Base-by-base conservation (phyloP, 345 rosid species). In the Garcia nutans region DNA sequence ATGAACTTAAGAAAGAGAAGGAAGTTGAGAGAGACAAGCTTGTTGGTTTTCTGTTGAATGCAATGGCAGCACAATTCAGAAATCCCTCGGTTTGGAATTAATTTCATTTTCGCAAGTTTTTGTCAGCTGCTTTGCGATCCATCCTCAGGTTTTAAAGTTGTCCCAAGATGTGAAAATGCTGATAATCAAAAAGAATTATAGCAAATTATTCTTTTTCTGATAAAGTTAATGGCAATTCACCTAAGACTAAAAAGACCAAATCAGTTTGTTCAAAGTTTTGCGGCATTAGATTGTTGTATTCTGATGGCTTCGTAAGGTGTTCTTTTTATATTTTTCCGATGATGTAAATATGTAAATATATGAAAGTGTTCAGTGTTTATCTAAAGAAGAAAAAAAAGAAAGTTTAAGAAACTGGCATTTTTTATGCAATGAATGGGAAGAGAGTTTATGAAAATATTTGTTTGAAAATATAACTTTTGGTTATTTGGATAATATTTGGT, bases 1-100 rank as follows among this genome's bases (percentile, higher is more conserved):
- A 93, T 68, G 99, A 91, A 72, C 82, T 84, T 65, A 95, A 93
- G 85, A 91, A 74, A 84, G 96, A 86, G 85, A 95, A 90, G 86
- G 90, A 86, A 69, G 93, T 95, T 45, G 64, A 81, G 78, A 91
- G 89, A 81, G 92, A 89, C 56, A 66, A 77, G 37, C 89, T 95
- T 73, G 89, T 88, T 74, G 84, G 82, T 80, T 95, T 95, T 84
- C 84, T 95, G 49, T 76, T 82, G 78, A 89, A 88, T 79, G 97
- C 89, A 23, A 87, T 88, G 83, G 88, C 88, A 28, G 85, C 87
- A 44, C 98, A 90, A 68, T 95, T 90, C 74, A 82, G 92, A 77
- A 90, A 90, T 77, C 93, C 93, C 15, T 84, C 81, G 6, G 82
- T 95, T 72, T 91, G 99, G 97, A 85, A 41, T 83, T 86, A 87